These are phyloP conservation scores for Canavalia gladiata DNA, from an alignment of 306 rosid genomes.

Conservation along the genomic window DNA sequence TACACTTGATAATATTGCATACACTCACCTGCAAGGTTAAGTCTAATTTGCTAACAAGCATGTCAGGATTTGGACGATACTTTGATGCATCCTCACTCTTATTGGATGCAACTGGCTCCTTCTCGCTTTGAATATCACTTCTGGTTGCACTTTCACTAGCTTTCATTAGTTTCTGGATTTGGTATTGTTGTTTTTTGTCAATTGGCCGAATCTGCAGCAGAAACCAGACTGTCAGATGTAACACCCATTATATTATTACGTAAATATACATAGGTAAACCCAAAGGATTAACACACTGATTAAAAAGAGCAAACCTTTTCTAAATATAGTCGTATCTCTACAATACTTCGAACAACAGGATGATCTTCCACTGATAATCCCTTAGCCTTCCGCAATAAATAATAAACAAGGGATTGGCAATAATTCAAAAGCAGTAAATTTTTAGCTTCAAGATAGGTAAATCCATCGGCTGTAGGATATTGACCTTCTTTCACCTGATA, in stretches of 20 bases:
- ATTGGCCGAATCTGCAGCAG: conserved; percentile 79
- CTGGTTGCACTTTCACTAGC: conserved; percentile 57
- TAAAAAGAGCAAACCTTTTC: conserved; percentile 72
- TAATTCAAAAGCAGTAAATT: conserved; percentile 79
- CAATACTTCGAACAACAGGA: conserved; percentile 75
- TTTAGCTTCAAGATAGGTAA: conserved; percentile 91
- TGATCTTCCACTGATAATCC: conserved; percentile 82
- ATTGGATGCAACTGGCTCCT: conserved; percentile 55
- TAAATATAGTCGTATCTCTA: conserved; percentile 82
- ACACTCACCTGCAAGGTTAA: conserved; percentile 57
- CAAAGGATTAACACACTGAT: conserved; percentile 7
- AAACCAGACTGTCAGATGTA: conserved; percentile 38
- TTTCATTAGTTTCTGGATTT: conserved; percentile 81
- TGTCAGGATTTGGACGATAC: conserved; percentile 85
- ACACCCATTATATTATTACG: neutral
- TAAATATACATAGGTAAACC: conserved; percentile 3
- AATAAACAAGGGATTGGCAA: conserved; percentile 88
- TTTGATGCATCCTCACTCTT: conserved; percentile 67
- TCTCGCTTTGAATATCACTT: conserved; percentile 51
- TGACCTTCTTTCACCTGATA: conserved; percentile 73
- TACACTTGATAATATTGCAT: conserved; percentile 7
- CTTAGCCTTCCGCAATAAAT: conserved; percentile 79
- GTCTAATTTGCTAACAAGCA: conserved; percentile 70
- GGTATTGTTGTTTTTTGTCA: conserved; percentile 90
- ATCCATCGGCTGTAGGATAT: conserved; percentile 76